Base-by-base conservation (phyloP, 169 alveolate species). In the Plasmodium cynomolgi region DNA sequence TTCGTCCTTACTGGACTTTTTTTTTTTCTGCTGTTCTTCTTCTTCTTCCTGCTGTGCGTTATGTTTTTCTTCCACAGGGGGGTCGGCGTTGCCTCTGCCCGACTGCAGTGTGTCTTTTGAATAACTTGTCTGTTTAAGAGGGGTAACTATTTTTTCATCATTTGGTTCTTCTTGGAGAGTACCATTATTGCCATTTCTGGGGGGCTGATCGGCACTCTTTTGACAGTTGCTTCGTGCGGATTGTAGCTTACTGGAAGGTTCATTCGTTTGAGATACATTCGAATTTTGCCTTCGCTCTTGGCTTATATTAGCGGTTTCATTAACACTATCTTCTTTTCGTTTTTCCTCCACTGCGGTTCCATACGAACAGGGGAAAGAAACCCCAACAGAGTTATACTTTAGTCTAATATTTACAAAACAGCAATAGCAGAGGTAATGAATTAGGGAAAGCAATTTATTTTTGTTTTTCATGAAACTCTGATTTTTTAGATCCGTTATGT, bases 361-460 rank as follows among this genome's bases (percentile, higher is more conserved):
- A 50, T 26, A 58, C 73, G 37, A 41, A 39, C 6, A 20, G 11
- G 86, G 72, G 20, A 23, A n/a, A 5, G 72, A 31, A 37, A 29
- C 50, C 29, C 39, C 26, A 68, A 62, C 91, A 3, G 84, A 13
- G 50, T 50, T 44, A 62, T 90, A 90, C 73, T 79, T 80, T 33
- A 81, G 72, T 39, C 94, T 85, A 29, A 68, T 90, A 80, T 90
- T 90, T n/a, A 90, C 90, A 68, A 90, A 90, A 62, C 94, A 90
- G 47, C 94, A 90, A 39, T 90, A 90, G 31, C 94, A 90, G 20
- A 90, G 74, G 29, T 90, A 90, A 90, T 90, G 94, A 90, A 90
- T 90, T 90, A 90, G 83, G 47, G 94, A 90, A 29, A 90, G 39
- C 13, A 90, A 33, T 62, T 90, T 90, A 33, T 90, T 62, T 50